A percentile compares a stretch with the other conserved stretches of the same genome.
These are phyloP conservation scores for Suhomyces guaymorum DNA, from an alignment of 1,139 yeast species.

Conservation along the genomic window DNA sequence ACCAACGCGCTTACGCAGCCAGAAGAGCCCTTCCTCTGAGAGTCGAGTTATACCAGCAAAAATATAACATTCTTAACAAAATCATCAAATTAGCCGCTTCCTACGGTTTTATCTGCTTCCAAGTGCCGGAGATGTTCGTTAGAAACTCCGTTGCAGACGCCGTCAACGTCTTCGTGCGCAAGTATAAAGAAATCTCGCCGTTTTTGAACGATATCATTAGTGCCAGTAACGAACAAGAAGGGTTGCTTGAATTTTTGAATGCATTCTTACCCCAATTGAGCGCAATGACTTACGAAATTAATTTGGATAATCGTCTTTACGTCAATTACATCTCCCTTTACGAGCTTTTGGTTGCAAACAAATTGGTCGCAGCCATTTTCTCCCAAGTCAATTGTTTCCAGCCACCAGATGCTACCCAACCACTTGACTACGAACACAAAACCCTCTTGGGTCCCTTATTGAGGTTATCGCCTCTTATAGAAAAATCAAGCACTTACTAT, in stretches of 20 bases:
- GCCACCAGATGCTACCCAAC: conserved; percentile 44
- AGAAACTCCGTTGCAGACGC: conserved; percentile 36
- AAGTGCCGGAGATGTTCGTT: conserved; percentile 66
- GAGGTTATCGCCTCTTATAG: conserved; percentile 69
- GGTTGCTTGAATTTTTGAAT: conserved; percentile 59
- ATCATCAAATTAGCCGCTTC: conserved; percentile 57
- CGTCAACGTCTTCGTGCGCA: conserved; percentile 26
- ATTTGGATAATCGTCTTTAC: conserved; percentile 50
- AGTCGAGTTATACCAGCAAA: conserved; percentile 38
- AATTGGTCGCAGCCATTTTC: conserved; percentile 62
- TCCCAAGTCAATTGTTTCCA: conserved; percentile 58
- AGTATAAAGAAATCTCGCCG: conserved; percentile 44
- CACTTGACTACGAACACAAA: conserved; percentile 54
- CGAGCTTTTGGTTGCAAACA: conserved; percentile 61
- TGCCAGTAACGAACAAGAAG: conserved; percentile 66
- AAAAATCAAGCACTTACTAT: conserved; percentile 43
- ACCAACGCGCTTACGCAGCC: conserved; percentile 39
- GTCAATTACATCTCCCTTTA: conserved; percentile 53
- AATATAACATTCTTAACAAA: conserved; percentile 46
- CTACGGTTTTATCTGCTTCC: conserved; percentile 70
- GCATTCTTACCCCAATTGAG: conserved; percentile 54
- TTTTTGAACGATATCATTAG: conserved; percentile 60
- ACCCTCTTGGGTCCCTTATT: conserved; percentile 79
- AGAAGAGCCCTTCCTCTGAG: conserved; percentile 46
- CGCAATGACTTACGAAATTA: conserved; percentile 28